These are phyloP conservation scores for Periglandula ipomoeae DNA, from an alignment of 2,329 filamentous ascomycete genomes.

Conservation along the genomic window DNA sequence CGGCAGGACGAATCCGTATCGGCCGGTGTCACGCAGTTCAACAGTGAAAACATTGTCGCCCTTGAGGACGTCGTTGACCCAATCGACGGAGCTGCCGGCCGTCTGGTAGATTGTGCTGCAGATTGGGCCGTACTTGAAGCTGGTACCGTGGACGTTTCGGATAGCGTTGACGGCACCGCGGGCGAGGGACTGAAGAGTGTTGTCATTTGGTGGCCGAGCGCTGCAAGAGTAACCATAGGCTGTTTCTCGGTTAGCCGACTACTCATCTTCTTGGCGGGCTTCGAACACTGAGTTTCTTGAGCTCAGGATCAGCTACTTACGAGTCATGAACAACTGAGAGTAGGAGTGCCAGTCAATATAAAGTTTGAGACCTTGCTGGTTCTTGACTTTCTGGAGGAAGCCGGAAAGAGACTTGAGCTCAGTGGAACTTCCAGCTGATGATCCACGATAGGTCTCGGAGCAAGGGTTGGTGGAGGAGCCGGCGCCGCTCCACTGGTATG, in stretches of 20 bases:
- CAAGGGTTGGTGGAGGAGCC: constrained; percentile 44
- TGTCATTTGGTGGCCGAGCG: constrained; percentile 33
- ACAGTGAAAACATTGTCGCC: constrained; percentile 32
- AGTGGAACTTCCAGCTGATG: constrained; percentile 33
- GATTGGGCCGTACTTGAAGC: constrained; percentile 39
- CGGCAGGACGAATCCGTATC: constrained; percentile 34
- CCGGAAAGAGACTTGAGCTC: constrained; percentile 40
- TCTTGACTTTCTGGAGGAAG: constrained; percentile 23
- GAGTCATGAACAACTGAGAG: constrained; percentile 50
- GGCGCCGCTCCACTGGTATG: constrained; percentile 39
- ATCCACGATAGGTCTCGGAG: constrained; percentile 38
- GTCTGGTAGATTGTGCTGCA: constrained; percentile 55
- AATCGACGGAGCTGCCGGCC: constrained; percentile 36
- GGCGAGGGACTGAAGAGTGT: constrained; percentile 40
- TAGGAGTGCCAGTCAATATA: constrained; percentile 61
- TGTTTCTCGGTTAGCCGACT: neutral
- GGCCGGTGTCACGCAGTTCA: constrained; percentile 28
- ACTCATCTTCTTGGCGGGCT: neutral
- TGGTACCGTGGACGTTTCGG: constrained; percentile 27
- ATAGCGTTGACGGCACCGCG: constrained; percentile 41
- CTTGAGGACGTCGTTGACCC: constrained; percentile 30
- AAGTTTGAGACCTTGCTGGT: constrained; percentile 41
- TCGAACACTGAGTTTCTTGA: neutral
- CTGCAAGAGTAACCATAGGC: constrained; percentile 53
- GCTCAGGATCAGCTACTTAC: constrained; percentile 31